Evolutionary conservation across 305 asterid species (phyloP).

Genomic region (Fraxinus angustifolia): DNA sequence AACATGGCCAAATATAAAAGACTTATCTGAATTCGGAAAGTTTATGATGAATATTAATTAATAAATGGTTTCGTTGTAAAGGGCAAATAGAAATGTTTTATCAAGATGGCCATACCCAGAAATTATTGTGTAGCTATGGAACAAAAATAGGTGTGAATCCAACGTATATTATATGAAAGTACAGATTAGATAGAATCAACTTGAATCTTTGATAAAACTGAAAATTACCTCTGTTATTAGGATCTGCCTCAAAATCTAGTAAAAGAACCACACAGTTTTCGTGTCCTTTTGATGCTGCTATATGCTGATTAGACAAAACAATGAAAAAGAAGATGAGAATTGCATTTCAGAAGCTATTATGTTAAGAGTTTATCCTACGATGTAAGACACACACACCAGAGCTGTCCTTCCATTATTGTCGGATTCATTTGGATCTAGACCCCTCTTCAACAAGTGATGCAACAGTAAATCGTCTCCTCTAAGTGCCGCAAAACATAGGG

Average conservation of each 20-base stretch:
- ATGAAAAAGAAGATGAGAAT: conserved; percentile 11
- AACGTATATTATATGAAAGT: not conserved
- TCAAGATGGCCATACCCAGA: not conserved
- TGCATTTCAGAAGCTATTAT: not conserved
- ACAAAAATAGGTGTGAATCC: not conserved
- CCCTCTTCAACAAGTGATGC: conserved; percentile 80
- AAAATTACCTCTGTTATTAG: conserved; percentile 62
- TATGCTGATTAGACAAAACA: conserved; percentile 50
- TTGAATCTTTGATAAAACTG: not conserved
- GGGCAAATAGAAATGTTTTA: not conserved
- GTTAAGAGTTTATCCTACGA: not conserved
- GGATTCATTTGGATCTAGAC: conserved; percentile 81
- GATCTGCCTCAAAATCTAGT: conserved; percentile 78
- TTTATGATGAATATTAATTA: not conserved
- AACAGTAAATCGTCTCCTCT: conserved; percentile 79
- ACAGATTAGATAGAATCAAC: not conserved
- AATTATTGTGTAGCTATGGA: not conserved
- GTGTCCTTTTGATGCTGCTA: conserved; percentile 72
- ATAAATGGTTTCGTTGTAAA: not conserved
- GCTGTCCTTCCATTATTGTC: conserved; percentile 85
- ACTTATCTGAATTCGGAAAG: not conserved
- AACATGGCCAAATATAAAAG: not conserved
- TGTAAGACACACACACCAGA: conserved; percentile 43
- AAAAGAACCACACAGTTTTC: conserved; percentile 62
- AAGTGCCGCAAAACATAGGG: conserved; percentile 77